Evolutionary conservation across 2,329 filamentous ascomycete species (phyloP).

Genomic region (Thielaviopsis ethacetica): DNA sequence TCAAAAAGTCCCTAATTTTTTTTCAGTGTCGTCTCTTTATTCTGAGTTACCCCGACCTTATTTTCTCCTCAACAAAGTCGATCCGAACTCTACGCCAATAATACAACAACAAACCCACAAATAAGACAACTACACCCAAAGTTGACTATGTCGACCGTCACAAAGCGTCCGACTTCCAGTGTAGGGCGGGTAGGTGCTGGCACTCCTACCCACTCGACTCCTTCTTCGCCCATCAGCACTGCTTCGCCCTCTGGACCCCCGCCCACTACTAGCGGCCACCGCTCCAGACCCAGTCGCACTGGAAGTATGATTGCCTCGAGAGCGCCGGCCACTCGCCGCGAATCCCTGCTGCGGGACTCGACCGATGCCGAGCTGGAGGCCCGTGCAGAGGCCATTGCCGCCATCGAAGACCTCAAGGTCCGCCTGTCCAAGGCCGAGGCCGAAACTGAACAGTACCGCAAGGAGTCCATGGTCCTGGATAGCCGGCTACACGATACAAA

Average conservation of each 20-base stretch:
- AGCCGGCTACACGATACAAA: conserved; percentile 70
- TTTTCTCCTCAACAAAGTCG: background rate
- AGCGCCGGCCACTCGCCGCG: conserved; percentile 47
- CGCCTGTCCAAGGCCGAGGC: conserved; percentile 67
- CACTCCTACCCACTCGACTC: conserved; percentile 22
- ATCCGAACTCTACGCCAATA: background rate
- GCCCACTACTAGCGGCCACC: conserved; percentile 25
- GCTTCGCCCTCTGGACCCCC: conserved; percentile 13
- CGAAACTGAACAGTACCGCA: conserved; percentile 61
- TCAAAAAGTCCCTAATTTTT: background rate
- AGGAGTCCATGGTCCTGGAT: conserved; percentile 73
- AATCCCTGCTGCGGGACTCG: conserved; percentile 27
- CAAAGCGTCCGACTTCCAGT: conserved; percentile 10
- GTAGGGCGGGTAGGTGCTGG: conserved; percentile 8
- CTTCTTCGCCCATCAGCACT: conserved; percentile 23
- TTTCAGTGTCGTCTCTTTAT: background rate
- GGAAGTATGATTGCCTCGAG: conserved; percentile 57
- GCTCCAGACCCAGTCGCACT: conserved; percentile 40
- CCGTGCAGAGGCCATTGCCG: conserved; percentile 60
- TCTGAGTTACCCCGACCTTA: background rate
- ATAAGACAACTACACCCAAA: background rate
- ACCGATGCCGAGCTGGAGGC: conserved; percentile 48
- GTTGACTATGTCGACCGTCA: conserved; percentile 8
- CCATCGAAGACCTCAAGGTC: conserved; percentile 72
- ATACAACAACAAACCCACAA: background rate